Percentiles rank a stretch among this genome's conserved stretches.
phyloP scores from a whole-genome alignment of 306 rosid genomes.

The Acmispon strigosus region DNA sequence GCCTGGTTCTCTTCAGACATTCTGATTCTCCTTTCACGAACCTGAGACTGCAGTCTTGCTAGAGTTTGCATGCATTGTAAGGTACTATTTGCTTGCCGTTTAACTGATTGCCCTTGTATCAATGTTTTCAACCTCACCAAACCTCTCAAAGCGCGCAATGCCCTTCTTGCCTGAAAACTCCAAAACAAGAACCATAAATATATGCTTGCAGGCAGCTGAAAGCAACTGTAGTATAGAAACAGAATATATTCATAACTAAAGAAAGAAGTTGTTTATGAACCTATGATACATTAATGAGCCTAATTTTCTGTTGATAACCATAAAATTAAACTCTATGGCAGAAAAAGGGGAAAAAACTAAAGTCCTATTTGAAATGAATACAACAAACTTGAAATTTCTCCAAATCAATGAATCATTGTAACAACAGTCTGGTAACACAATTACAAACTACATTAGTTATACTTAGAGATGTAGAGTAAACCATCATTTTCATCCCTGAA shows the following conservation, averaged over 20 bases:
- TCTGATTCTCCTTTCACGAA: constrained; percentile 61
- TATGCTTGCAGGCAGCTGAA: not conserved
- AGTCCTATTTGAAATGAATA: not conserved
- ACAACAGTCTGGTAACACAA: not conserved
- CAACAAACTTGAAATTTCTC: not conserved
- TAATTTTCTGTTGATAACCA: not conserved
- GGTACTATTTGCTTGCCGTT: constrained; percentile 60
- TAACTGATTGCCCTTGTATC: constrained; percentile 54
- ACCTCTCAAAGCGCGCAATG: constrained; percentile 64
- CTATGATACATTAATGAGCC: not conserved
- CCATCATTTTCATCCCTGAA: too few relatives aligned
- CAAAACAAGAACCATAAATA: constrained; percentile 2
- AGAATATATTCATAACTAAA: not conserved
- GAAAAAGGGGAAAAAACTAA: not conserved
- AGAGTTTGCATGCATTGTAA: constrained; percentile 77
- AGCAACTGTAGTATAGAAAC: not conserved
- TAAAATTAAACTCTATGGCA: not conserved
- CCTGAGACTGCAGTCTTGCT: constrained; percentile 62
- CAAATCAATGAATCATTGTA: not conserved
- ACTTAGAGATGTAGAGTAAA: too few relatives aligned
- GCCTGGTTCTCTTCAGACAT: constrained; percentile 80
- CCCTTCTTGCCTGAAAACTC: constrained; percentile 66
- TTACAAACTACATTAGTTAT: not conserved
- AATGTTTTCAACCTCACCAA: constrained; percentile 66
- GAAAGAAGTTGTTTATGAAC: not conserved